Conservation (phyloP, 2,329 filamentous ascomycete species). For the Hymenoscyphus salicellus region DNA sequence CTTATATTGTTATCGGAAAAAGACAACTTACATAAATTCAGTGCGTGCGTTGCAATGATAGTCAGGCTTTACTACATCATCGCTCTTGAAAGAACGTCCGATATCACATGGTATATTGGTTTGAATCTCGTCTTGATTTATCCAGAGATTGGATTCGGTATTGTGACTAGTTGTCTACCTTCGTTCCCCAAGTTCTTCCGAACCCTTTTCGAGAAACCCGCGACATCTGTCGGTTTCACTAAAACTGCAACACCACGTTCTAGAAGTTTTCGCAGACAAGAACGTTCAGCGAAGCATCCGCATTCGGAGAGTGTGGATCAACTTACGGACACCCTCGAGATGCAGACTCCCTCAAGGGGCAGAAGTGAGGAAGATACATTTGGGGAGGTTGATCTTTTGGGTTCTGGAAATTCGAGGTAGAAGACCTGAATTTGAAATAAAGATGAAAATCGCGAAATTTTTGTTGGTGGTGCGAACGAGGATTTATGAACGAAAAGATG, state of each 20-base stretch:
- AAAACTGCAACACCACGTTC: too few relatives aligned
- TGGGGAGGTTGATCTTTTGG: neutral
- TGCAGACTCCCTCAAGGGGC: neutral
- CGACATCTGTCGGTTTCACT: neutral
- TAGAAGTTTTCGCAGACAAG: neutral
- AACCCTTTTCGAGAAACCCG: neutral
- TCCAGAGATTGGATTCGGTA: neutral
- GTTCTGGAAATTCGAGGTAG: neutral
- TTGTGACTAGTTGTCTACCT: neutral
- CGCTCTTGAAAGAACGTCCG: neutral
- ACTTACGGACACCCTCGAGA: neutral
- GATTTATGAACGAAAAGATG: too few relatives aligned
- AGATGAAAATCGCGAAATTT: too few relatives aligned
- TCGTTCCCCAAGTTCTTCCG: slow-evolving; percentile 1
- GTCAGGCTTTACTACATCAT: neutral
- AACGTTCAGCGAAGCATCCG: too few relatives aligned
- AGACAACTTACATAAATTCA: neutral
- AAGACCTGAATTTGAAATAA: too few relatives aligned
- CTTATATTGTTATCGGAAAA: too few relatives aligned
- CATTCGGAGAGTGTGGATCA: neutral
- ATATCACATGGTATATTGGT: neutral
- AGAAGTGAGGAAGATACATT: neutral
- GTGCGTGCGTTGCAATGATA: neutral
- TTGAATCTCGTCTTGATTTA: neutral
- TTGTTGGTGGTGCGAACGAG: too few relatives aligned